Base-by-base conservation (phyloP, 495 filamentous ascomycete species). In the Penicillium simplicissimum region DNA sequence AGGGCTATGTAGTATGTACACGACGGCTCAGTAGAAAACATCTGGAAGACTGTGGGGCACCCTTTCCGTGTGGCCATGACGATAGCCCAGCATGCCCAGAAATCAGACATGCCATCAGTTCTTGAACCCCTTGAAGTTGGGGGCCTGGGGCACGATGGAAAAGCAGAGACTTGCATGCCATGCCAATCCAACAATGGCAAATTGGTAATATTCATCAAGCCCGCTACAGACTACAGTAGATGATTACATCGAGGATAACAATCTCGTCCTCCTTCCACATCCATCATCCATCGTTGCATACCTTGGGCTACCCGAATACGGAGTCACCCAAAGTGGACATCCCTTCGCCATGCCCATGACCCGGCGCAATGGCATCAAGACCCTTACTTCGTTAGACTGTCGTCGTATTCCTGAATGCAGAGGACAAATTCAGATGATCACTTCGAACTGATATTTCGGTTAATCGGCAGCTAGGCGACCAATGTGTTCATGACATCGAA, bases 41-140 rank as follows among this genome's bases (percentile, higher is more conserved):
- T 69, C 52, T 73, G 63, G 63, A 69, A 69, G 57, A 49, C 6
- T 56, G 63, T 42, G 56, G 53, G 40, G 21, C 52, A 13, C 7
- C 19, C 60, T 25, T 61, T 60, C 55, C 62, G 61, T 66, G 64
- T 7, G 59, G 54, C 49, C 53, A 68, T 66, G 62, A 63, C 52
- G 55, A 63, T 55, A 34, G 63, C 56, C 53, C 53, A 59, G 62
- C 60, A 48, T 51, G 56, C 51, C 40, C n/a, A 53, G 57, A 36
- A 28, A 47, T 40, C 36, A 17, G 34, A 28, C 10, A 34, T 37
- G 28, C 13, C 37, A 40, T 40, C 40, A 17, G 31, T 37, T 9
- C 25, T 17, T 36, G 28, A n/a, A 40, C 33, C 56, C 40, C 43
- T n/a, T n/a, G n/a, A n/a, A n/a, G n/a, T n/a, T n/a, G n/a, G n/a